A percentile compares a stretch with the other conserved stretches of the same genome.
Evolutionary conservation across 1,139 yeast genomes (phyloP).

Genomic region (Suhomyces wounanorum): DNA sequence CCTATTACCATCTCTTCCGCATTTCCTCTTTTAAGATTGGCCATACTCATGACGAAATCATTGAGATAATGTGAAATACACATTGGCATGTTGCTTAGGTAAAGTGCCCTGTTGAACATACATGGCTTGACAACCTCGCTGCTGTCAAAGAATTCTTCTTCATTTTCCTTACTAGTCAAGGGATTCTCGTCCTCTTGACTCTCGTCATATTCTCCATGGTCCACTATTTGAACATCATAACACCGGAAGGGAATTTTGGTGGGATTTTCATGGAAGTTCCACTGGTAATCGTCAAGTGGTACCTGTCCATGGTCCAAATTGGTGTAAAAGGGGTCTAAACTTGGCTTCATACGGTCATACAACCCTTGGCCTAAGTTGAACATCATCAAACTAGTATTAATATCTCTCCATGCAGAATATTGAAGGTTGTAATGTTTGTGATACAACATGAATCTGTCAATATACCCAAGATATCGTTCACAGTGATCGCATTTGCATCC

Average conservation of each 20-base stretch:
- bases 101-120: constrained; percentile 19
- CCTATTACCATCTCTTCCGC: constrained; percentile 41
- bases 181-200: constrained; percentile 19
- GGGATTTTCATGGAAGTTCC: constrained; percentile 40
- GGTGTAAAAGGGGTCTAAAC: constrained; percentile 21
- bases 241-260: constrained; percentile 37
- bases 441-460: constrained; percentile 61
- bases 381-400: constrained; percentile 59
- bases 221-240: constrained; percentile 34
- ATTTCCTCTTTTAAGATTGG: constrained; percentile 43
- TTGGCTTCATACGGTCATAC: constrained; percentile 31
- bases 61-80: constrained; percentile 40
- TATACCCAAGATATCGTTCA: constrained; percentile 42
- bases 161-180: constrained; percentile 21
- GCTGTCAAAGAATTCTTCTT: constrained; percentile 33
- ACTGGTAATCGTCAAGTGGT: constrained; percentile 29
- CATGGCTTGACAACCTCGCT: constrained; percentile 21
- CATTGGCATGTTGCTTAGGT: constrained; percentile 20
- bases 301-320: constrained; percentile 24
- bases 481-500: constrained; percentile 71
- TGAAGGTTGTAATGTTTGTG: constrained; percentile 58
- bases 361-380: constrained; percentile 52
- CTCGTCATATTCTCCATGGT: constrained; percentile 45
- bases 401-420: constrained; percentile 52
- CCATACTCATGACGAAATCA: constrained; percentile 31